phyloP scores from a whole-genome alignment of 164 flowering plant species.

The Sedum album region DNA sequence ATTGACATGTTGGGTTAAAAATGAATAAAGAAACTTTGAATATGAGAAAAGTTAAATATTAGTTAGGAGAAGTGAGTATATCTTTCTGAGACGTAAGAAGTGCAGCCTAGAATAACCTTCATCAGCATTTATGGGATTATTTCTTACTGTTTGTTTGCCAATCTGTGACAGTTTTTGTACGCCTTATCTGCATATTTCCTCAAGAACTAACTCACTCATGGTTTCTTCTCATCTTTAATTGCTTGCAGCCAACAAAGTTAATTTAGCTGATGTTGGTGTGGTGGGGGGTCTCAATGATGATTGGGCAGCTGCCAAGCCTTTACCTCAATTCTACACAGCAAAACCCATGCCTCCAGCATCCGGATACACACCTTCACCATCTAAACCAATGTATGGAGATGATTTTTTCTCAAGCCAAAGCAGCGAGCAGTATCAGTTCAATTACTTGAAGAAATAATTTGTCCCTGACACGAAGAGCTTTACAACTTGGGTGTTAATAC shows the following conservation, averaged over 20 bases:
- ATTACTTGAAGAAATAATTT: slow-evolving; percentile 31
- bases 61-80: neutral
- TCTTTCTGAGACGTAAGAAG: neutral
- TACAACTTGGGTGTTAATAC: too few species aligned
- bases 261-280: slow-evolving; percentile 63
- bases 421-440: slow-evolving; percentile 37
- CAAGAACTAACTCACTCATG: neutral
- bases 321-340: slow-evolving; percentile 56
- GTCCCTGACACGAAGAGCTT: neutral
- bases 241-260: slow-evolving; percentile 69
- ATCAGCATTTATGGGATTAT: neutral
- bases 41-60: neutral
- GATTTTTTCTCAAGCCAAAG: slow-evolving; percentile 53
- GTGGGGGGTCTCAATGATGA: slow-evolving; percentile 40
- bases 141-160: neutral
- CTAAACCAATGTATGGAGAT: slow-evolving; percentile 22
- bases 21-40: neutral
- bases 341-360: slow-evolving; percentile 72
- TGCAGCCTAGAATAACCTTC: neutral
- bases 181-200: neutral
- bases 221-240: neutral
- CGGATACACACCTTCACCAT: slow-evolving; percentile 32
- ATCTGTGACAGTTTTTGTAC: neutral
- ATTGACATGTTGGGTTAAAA: neutral
- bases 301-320: slow-evolving; percentile 35